These are phyloP conservation scores for Pinus taeda DNA, from an alignment of 75 land plant genomes.

Conservation along the genomic window DNA sequence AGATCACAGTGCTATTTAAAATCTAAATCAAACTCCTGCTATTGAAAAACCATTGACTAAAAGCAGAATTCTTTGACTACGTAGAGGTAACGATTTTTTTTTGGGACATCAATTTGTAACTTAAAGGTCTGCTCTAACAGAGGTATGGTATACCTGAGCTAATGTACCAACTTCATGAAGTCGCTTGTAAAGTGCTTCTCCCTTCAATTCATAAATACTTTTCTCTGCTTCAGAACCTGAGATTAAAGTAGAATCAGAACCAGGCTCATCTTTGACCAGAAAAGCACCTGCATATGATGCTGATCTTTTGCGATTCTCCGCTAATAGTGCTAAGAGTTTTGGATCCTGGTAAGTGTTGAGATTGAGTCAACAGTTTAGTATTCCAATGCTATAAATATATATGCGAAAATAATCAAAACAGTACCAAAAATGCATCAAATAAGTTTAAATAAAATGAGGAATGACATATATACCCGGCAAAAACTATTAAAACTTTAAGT, in stretches of 20 bases:
- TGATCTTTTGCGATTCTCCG: constrained; percentile 63
- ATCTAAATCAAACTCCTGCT: not conserved
- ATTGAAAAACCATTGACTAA: not conserved
- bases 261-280: constrained; percentile 77
- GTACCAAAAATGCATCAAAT: too few relatives aligned
- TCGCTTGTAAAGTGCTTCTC: constrained; percentile 75
- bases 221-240: constrained; percentile 65
- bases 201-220: constrained; percentile 60
- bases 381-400: not conserved
- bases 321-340: constrained; percentile 71
- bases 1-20: constrained; percentile 5
- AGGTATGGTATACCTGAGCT: constrained; percentile 64
- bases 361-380: not conserved
- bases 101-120: not conserved
- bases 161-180: constrained; percentile 96
- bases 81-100: not conserved
- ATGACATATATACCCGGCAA: too few relatives aligned
- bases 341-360: constrained; percentile 59
- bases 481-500: too few relatives aligned
- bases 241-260: constrained; percentile 29
- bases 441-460: too few relatives aligned
- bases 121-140: not conserved
- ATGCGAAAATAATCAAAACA: too few relatives aligned
- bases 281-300: constrained; percentile 91
- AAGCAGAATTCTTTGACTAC: constrained; percentile 9